phyloP scores from a whole-genome alignment of 306 rosid genomes.

The Coriaria nepalensis region DNA sequence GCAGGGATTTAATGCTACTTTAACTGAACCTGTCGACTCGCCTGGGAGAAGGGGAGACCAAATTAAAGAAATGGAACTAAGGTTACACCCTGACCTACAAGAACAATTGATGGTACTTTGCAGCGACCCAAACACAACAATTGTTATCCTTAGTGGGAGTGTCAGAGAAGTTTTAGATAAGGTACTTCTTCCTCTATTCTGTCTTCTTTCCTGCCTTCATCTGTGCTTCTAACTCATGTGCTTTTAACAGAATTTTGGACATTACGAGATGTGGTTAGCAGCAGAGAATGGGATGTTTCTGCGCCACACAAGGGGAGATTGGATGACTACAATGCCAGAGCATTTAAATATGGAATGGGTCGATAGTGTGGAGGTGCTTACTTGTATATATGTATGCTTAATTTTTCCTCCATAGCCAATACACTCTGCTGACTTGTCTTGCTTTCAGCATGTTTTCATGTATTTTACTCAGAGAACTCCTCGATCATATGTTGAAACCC shows the following conservation, averaged over 20 bases:
- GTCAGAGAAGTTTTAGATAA: slow-evolving; percentile 50
- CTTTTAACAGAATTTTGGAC: slow-evolving; percentile 64
- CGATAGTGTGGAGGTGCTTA: slow-evolving; percentile 65
- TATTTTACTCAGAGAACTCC: slow-evolving; percentile 91
- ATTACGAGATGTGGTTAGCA: slow-evolving; percentile 83
- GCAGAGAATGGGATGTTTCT: slow-evolving; percentile 98
- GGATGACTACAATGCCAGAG: slow-evolving; percentile 99
- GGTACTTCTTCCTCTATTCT: slow-evolving; percentile 31
- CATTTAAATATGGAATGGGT: slow-evolving; percentile 94
- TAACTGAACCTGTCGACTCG: slow-evolving; percentile 85
- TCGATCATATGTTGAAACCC: slow-evolving; percentile 53
- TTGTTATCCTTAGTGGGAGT: slow-evolving; percentile 90
- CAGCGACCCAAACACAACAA: slow-evolving; percentile 62
- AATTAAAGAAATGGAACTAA: slow-evolving; percentile 74
- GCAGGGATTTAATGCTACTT: slow-evolving; percentile 85
- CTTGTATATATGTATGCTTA: slow-evolving; percentile 10
- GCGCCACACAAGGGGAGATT: slow-evolving; percentile 53
- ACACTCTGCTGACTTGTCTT: slow-evolving; percentile 16
- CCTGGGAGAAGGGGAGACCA: slow-evolving; percentile 67
- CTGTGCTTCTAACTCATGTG: slow-evolving; percentile 15
- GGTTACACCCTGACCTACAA: slow-evolving; percentile 65
- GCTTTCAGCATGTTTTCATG: slow-evolving; percentile 74
- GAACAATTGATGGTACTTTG: slow-evolving; percentile 53
- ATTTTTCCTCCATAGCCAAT: slow-evolving; percentile 11
- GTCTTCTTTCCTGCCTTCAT: slow-evolving; percentile 9